Base-by-base conservation (phyloP, 2,329 filamentous ascomycete species). In the Parastagonospora nodorum region DNA sequence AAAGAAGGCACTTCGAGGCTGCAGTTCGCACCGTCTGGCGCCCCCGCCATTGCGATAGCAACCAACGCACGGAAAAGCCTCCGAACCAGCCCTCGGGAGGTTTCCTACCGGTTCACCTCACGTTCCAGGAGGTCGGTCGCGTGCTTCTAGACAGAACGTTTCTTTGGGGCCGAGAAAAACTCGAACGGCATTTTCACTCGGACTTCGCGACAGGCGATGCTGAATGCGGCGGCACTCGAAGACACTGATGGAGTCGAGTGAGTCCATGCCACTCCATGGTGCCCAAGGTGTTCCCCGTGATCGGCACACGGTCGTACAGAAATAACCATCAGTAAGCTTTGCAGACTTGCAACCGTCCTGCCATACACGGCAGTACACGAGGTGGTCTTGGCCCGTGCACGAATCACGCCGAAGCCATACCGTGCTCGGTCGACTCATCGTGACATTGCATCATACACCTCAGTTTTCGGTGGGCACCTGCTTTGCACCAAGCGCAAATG, bases 1-100 rank as follows among this genome's bases (percentile, higher is more conserved):
- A 49, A 16, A 44, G 15, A n/a, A 24, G 16, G 28, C 30, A 37
- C 29, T n/a, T 39, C 15, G 35, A 19, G 32, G 30, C 41, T 33
- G 29, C 12, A 15, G 16, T 24, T 42, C 29, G 41, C 33, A 11
- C 41, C 14, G 24, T 42, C 28, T 48, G 46, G 58, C 59, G 51
- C 59, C 64, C 64, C 64, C 59, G 60, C 61, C 60, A 63, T 62
- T 47, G 52, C 61, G 53, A 66, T 54, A 52, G 55, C 57, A 56
- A 60, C 56, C 51, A 62, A 45, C 53, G 54, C 39, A 45, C 52
- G 43, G 44, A 41, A 45, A 41, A 50, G 36, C 47, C 30, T 55
- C 32, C 32, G 51, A 52, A 24, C 40, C 29, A 19, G 29, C 29
- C 28, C 4, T 32, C 33, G 16, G 16, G n/a, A 36, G 3, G 11